Base-by-base conservation (phyloP, 805 yeast genomes). In the Nakazawaea siamensis region DNA sequence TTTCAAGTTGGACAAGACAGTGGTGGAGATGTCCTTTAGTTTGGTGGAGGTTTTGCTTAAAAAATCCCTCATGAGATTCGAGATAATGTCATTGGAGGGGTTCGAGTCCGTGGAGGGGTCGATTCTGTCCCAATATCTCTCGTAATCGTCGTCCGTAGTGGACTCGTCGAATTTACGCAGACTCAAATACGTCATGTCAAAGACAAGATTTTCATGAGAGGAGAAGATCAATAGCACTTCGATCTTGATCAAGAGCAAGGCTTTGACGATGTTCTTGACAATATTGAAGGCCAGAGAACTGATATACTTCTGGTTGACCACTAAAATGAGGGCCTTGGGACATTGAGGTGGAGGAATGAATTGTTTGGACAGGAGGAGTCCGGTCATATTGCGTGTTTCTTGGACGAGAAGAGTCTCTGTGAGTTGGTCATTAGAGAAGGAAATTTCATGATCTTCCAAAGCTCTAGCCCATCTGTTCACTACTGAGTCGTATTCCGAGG, bases 401-500 rank as follows among this genome's bases (percentile, higher is more conserved):
- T 24, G 7, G n/a, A 24, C 7, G 7, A 9, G 7, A 15, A 57
- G 24, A 1, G 58, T 50, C 0, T 54, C 44, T 1, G 62, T 52
- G 1, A 57, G 29, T 11, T 47, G 18, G 1, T 40, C 42, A 8
- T 40, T 39, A 2, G 55, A 51, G 32, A 57, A 50, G 14, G 40
- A 43, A 3, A 45, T 33, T 14, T 42, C 43, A 19, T 37, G 27
- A 21, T 54, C 43, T 6, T 45, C 44, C 4, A 58, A 41, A 2
- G 54, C 60, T 18, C 45, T 38, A 2, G 42, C 41, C 64, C 64
- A 58, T 42, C 52, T 58, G 21, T 48, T 50, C 21, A 51, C 27
- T 10, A 20, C 7, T 8, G 23, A 7, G 7, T 10, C 10, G 23
- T 20, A 8, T 20, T 20, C 10, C 7, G 23, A 20, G 10, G 7